These are phyloP conservation scores for Puccinia coronata DNA, from an alignment of 1,284 basidiomycete genomes.

Conservation along the genomic window DNA sequence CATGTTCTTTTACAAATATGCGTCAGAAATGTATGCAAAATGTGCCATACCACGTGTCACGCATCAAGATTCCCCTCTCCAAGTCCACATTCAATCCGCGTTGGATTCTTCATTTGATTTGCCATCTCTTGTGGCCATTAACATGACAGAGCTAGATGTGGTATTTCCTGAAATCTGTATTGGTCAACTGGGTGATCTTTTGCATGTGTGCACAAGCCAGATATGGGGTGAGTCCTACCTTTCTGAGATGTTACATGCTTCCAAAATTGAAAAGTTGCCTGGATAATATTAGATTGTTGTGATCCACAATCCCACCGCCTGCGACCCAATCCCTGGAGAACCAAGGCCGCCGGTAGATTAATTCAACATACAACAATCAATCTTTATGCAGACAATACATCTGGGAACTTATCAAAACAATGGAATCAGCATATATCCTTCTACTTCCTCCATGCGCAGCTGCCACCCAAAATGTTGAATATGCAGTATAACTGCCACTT, in stretches of 20 bases:
- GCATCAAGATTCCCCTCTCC: too few species aligned
- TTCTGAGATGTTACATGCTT: too few species aligned
- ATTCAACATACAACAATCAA: neutral
- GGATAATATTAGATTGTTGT: neutral
- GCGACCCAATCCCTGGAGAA: neutral
- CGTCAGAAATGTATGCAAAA: too few species aligned
- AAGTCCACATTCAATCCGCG: too few species aligned
- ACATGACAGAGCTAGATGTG: neutral
- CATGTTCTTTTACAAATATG: too few species aligned
- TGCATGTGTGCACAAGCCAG: too few species aligned
- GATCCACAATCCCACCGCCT: neutral
- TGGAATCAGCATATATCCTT: constrained; percentile 63
- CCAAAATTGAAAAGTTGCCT: too few species aligned
- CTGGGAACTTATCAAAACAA: constrained; percentile 62
- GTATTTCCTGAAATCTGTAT: neutral
- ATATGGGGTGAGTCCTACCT: too few species aligned
- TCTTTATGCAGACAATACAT: constrained; percentile 62
- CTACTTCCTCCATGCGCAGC: constrained; percentile 58
- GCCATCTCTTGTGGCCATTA: neutral
- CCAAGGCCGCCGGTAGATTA: neutral
- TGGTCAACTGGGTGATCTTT: too few species aligned
- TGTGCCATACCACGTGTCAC: too few species aligned
- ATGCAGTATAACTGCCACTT: constrained; percentile 59
- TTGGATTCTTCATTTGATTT: too few species aligned
- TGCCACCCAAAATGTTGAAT: constrained; percentile 55